These are phyloP conservation scores for Raddia distichophylla DNA, from an alignment of 176 grass and related monocot species.

Conservation along the genomic window DNA sequence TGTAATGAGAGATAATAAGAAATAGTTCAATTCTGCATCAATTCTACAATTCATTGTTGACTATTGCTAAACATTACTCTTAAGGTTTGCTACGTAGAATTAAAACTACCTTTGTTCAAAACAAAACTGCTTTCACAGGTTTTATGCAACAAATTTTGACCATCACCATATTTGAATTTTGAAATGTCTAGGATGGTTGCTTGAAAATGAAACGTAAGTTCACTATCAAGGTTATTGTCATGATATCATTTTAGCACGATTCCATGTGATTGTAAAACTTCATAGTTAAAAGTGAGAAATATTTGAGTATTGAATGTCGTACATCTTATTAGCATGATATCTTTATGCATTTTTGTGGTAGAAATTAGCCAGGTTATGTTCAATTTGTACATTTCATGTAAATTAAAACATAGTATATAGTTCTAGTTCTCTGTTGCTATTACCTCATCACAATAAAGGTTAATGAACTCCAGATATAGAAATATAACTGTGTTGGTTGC, in stretches of 20 bases:
- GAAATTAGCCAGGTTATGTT: neutral
- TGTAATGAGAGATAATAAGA: conserved; percentile 19
- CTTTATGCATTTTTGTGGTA: conserved; percentile 16
- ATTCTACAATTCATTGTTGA: neutral
- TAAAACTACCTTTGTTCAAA: neutral
- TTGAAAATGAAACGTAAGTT: conserved; percentile 3
- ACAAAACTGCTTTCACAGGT: neutral
- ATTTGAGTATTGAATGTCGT: neutral
- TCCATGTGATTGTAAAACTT: neutral
- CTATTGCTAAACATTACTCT: neutral
- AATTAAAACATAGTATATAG: neutral
- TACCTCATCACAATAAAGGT: conserved; percentile 12
- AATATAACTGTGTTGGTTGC: neutral
- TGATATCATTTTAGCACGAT: neutral
- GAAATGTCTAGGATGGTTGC: neutral
- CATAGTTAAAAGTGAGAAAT: neutral
- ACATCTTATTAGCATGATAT: conserved; percentile 21
- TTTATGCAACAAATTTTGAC: neutral
- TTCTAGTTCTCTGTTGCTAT: neutral
- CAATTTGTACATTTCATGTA: conserved; percentile 11
- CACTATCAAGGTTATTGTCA: neutral
- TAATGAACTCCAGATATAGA: conserved; percentile 12
- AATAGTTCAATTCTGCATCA: neutral
- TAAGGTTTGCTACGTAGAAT: neutral
- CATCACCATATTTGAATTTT: neutral